Base-by-base conservation (phyloP, 768 basidiomycete species). In the Rhodotorula taiwanensis region DNA sequence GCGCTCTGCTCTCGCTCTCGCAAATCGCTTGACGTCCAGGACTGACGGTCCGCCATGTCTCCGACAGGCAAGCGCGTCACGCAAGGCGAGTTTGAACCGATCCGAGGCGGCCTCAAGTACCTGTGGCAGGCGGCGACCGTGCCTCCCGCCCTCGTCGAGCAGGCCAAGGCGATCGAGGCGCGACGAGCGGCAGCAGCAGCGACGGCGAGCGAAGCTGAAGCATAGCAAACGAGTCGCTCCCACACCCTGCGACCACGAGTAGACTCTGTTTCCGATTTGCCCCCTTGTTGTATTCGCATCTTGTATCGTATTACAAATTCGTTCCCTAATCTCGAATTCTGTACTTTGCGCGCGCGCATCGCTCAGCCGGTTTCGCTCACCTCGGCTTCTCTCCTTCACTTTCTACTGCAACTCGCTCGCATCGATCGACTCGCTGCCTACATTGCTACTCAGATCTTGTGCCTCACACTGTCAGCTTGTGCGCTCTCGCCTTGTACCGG, bases 41-140 rank as follows among this genome's bases (percentile, higher is more conserved):
- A n/a, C n/a, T n/a, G n/a, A n/a, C 28, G 25, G 47, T n/a, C 25
- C 41, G 25, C 53, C 2, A n/a, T n/a, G n/a, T n/a, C n/a, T n/a
- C n/a, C n/a, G 51, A 55, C 30, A 61, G 61, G 65, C 30, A 61
- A 66, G 47, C 55, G 55, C 4, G 52, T 56, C 13, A 59, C 60
- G 4, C 65, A 60, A 15, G 34, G 49, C 49, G 62, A 64, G 41
- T 49, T 36, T 27, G 59, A 68, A 47, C 57, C 25, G 3, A 41
- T 67, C 49, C 36, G 36, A 20, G 56, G 58, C 31, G 66, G 58
- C 0, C 36, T 41, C 34, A 67, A 67, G 41, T 56, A 63, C 51
- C 23, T 48, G 13, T 67, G 66, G 66, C 44, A 52, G 30, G 4
- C 54, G 2, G 44, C 50, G 15, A 27, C 45, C 11, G 43, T 51